phyloP scores from a whole-genome alignment of 2,329 filamentous ascomycete species.

The Apiospora rasikravindrae region DNA sequence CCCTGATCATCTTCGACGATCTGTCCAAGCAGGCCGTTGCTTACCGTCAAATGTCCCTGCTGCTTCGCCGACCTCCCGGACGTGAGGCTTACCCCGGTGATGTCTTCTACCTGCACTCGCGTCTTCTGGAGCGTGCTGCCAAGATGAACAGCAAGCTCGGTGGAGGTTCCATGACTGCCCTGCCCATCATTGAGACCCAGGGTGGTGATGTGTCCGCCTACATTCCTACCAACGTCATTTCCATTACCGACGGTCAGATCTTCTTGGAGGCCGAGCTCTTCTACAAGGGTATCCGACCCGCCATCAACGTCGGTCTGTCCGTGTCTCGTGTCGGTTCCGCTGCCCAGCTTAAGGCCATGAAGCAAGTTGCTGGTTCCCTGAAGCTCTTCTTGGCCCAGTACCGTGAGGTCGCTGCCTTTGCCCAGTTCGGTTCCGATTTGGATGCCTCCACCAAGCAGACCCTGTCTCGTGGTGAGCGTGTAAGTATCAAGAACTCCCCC shows the following conservation, averaged over 20 bases:
- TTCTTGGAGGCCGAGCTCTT: conserved; percentile 99
- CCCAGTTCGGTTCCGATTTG: conserved; percentile 99
- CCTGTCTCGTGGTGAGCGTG: conserved; percentile 95
- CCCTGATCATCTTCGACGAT: conserved; percentile 92
- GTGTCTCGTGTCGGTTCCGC: conserved; percentile 99
- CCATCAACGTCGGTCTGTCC: conserved; percentile 99
- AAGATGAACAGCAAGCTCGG: conserved; percentile 98
- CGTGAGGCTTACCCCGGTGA: conserved; percentile 99
- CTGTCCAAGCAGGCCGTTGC: conserved; percentile 97
- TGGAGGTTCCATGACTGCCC: conserved; percentile 94
- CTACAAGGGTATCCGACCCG: conserved; percentile 99
- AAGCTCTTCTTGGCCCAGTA: conserved; percentile 99
- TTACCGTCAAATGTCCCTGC: conserved; percentile 98
- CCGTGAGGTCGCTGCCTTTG: conserved; percentile 99
- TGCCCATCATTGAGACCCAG: conserved; percentile 99
- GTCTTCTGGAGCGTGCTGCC: conserved; percentile 98
- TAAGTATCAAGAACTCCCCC: conserved; percentile 52
- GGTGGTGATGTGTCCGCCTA: conserved; percentile 99
- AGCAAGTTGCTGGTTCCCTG: conserved; percentile 99
- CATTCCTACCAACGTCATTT: conserved; percentile 99
- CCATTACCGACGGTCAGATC: conserved; percentile 99
- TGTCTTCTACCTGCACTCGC: conserved; percentile 99
- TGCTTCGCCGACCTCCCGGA: conserved; percentile 95
- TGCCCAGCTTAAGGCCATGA: conserved; percentile 99
- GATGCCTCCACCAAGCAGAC: conserved; percentile 99